Evolutionary conservation across 306 rosid genomes (phyloP), one percentile per base, ranked within the genome.

Genomic region (Dryas alaskensis): DNA sequence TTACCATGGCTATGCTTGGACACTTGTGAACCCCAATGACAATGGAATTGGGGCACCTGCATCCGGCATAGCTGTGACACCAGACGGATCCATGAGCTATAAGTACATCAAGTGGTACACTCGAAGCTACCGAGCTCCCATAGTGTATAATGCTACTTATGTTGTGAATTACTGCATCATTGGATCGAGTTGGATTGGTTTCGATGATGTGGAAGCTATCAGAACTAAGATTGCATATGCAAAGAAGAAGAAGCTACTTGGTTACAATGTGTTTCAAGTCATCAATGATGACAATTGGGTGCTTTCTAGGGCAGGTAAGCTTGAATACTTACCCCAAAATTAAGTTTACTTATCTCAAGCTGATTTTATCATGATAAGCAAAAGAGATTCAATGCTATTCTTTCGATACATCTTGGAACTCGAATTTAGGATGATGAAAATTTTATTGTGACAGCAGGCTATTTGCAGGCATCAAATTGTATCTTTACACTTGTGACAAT

Each of bases 1-100:
- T 16, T 83, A 64, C 60, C 81, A 79, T 8, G 84, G 92, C 16
- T 86, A 60, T 73, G 78, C 85, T 10, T 84, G 91, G 91, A 31
- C n/a, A 0, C 67, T 82, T 46, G 45, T 2, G 11, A 65, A 84
- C 76, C 62, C 85, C 31, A 76, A 80, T 1, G 44, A 11, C 16
- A 58, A 55, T 16, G 76, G 73, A 22, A 31, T 87, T 1, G 75
- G 77, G 22, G 75, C 82, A 1, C 54, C 69, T 10, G 85, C 87
- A 0, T 51, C 59, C 0, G 79, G 79, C 44, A 31, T 31, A 9
- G 74, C 74, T 14, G 5, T 49, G 54, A 74, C 73, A 5, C 1
- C 3, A 0, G 77, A 47, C 7, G 84, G 83, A 1, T 76, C 75
- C 10, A 62, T 83, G 67, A 75, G 53, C 70, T 81, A 85, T 47